Evolutionary conservation across 148 eudicot species (phyloP).

Genomic region (Simmondsia chinensis): DNA sequence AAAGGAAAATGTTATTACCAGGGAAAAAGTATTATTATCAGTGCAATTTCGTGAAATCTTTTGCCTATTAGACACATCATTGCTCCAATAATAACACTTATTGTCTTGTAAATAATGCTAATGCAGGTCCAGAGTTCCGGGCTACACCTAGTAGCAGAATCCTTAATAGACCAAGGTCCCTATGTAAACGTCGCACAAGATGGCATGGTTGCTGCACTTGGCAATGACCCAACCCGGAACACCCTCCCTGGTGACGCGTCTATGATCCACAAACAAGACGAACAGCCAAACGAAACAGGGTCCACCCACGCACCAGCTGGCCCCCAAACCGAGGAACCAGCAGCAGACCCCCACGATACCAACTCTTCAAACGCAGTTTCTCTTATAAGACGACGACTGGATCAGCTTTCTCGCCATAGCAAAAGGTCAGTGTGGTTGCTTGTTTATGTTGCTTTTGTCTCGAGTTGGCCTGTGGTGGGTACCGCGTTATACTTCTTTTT

Average conservation of each 20-base stretch:
- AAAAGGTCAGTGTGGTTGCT: constrained; percentile 67
- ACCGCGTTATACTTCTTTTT: constrained; percentile 43
- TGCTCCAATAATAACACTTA: no score
- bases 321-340: constrained; percentile 16
- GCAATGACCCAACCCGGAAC: constrained; percentile 27
- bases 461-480: constrained; percentile 62
- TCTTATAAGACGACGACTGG: constrained; percentile 35
- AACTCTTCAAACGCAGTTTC: constrained; percentile 8
- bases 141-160: constrained; percentile 26
- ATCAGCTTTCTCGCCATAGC: constrained; percentile 48
- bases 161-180: constrained; percentile 63
- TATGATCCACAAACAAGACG: constrained; percentile 18
- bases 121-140: constrained; percentile 20
- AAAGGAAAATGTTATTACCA: background rate
- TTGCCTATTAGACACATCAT: no score
- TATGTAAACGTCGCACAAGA: constrained; percentile 54
- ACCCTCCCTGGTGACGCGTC: constrained; percentile 20
- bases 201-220: constrained; percentile 66
- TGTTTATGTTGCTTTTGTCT: constrained; percentile 48
- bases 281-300: constrained; percentile 12
- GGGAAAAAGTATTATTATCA: no score
- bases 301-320: background rate
- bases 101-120: no score
- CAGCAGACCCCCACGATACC: constrained; percentile 6
- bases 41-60: no score